Evolutionary conservation across 345 rosid genomes (phyloP), one percentile per base, ranked within the genome.

Genomic region (Acer negundo): DNA sequence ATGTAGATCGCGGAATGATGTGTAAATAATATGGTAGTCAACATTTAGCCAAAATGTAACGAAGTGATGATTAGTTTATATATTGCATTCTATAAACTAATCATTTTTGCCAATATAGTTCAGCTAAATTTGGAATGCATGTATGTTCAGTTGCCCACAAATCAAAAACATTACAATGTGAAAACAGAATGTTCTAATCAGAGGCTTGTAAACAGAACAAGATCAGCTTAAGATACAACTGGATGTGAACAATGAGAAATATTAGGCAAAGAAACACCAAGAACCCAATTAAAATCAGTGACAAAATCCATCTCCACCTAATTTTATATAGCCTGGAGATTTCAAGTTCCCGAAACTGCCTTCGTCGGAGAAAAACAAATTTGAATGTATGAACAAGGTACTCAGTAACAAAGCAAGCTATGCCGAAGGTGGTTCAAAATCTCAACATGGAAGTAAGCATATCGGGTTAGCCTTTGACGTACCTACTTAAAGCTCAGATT

Each of bases 401-500:
- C 64, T 71, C 11, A 20, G 35, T 23, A 6, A 26, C 23, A 58
- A 12, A 58, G 38, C 31, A 58, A 59, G 49, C 31, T 40, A 38
- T n/a, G 0, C 11, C 13, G 11, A 58, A n/a, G 65, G 53, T 31
- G 26, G 19, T 35, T 1, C 51, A n/a, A 58, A 72, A 22, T 58
- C 58, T 53, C 22, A 47, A 73, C 42, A 53, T 66, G 62, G 51
- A 79, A 74, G 44, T 62, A 16, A 16, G 8, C 59, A 15, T 47
- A 59, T 61, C n/a, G 10, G 58, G 46, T 4, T 11, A 62, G 13
- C 10, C 55, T 77, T 49, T 74, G 75, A 76, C 59, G 40, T 75
- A 59, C 79, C 79, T 86, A 86, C 85, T 79, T 86, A 76, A 78
- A 80, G 82, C 81, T 89, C 81, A 82, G 73, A 80, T 70, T 82